phyloP scores from a whole-genome alignment of 306 rosid species.

The Ormosia semicastrata region DNA sequence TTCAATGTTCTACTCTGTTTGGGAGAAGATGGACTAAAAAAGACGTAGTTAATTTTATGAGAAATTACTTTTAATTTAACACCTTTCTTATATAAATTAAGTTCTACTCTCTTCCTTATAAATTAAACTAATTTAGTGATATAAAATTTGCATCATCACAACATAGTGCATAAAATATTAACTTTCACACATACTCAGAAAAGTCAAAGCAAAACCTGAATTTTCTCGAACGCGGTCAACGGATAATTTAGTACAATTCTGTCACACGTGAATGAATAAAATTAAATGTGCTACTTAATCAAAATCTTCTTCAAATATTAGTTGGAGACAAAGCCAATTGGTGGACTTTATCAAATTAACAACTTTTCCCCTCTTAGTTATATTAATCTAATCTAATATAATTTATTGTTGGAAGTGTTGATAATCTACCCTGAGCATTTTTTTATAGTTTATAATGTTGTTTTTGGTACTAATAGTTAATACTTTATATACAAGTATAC shows the following conservation, averaged over 20 bases:
- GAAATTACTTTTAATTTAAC: not conserved
- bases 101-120: not conserved
- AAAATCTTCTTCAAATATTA: not conserved
- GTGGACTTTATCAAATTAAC: not conserved
- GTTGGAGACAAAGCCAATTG: not conserved
- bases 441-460: no score
- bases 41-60: not conserved
- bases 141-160: not conserved
- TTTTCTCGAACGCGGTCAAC: not conserved
- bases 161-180: not conserved
- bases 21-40: not conserved
- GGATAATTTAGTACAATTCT: not conserved
- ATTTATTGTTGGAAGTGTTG: not conserved
- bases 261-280: not conserved
- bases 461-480: no score
- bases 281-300: not conserved
- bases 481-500: not conserved
- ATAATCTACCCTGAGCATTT: not conserved
- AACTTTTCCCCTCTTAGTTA: not conserved
- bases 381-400: not conserved
- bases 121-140: not conserved
- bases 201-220: slow-evolving; percentile 12
- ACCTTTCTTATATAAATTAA: not conserved
- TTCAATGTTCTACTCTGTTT: not conserved
- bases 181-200: not conserved